phyloP scores from a whole-genome alignment of 164 flowering plant genomes.

The Protea cynaroides region DNA sequence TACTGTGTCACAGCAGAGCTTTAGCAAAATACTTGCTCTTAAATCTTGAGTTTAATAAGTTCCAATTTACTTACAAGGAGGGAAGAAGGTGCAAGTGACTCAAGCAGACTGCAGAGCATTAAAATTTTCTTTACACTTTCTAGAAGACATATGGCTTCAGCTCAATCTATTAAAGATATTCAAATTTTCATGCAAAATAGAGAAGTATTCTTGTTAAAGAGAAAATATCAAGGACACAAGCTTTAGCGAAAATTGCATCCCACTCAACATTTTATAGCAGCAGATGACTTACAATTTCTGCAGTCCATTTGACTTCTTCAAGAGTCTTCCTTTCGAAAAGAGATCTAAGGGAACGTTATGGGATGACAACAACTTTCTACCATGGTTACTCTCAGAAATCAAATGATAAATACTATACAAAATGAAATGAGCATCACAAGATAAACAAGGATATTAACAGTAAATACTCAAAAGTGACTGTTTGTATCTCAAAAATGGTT shows the following conservation, averaged over 20 bases:
- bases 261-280: not conserved
- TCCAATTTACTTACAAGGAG: too few relatives aligned
- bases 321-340: constrained; percentile 44
- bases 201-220: too few relatives aligned
- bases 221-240: not conserved
- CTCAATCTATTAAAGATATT: too few relatives aligned
- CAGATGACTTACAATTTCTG: constrained; percentile 49
- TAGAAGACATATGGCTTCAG: too few relatives aligned
- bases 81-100: too few relatives aligned
- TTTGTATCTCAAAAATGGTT: not conserved
- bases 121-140: too few relatives aligned
- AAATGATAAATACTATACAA: not conserved
- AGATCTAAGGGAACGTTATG: constrained; percentile 38
- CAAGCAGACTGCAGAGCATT: too few relatives aligned
- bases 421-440: not conserved
- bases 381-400: not conserved
- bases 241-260: too few relatives aligned
- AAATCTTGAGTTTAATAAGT: too few relatives aligned
- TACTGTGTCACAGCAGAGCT: too few relatives aligned
- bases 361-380: constrained; percentile 15
- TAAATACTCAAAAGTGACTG: not conserved
- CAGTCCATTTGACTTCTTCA: constrained; percentile 52
- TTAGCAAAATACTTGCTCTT: too few relatives aligned
- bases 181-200: not conserved
- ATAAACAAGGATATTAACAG: not conserved